phyloP scores from a whole-genome alignment of 78 protist genomes.

The Dictyostelium capitatum region DNA sequence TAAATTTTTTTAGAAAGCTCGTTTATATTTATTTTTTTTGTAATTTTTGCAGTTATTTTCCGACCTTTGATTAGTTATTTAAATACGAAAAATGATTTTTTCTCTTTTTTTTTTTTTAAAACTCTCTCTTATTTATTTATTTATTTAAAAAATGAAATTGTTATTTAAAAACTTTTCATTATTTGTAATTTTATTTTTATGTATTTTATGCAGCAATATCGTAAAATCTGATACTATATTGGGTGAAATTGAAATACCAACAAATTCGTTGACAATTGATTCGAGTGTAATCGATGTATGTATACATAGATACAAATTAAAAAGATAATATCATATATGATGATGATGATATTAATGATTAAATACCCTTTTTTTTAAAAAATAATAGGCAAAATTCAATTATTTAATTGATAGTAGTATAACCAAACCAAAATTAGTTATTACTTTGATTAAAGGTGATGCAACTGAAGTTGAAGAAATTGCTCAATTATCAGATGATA shows the following conservation, averaged over 20 bases:
- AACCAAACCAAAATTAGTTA: neutral
- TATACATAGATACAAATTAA: neutral
- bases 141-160: neutral
- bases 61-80: too few relatives aligned
- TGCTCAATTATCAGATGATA: neutral
- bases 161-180: neutral
- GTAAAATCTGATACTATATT: neutral
- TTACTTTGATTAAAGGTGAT: neutral
- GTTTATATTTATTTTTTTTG: too few relatives aligned
- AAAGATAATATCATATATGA: neutral
- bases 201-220: neutral
- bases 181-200: neutral
- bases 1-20: too few relatives aligned
- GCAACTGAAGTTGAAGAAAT: neutral
- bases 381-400: neutral
- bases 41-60: too few relatives aligned
- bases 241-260: neutral
- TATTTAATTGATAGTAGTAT: neutral
- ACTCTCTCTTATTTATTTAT: neutral
- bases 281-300: neutral
- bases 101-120: neutral
- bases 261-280: neutral
- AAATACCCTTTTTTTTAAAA: neutral
- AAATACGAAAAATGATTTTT: neutral
- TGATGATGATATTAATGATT: neutral